Base-by-base conservation (phyloP, 495 filamentous ascomycete genomes). In the Glonium stellatum region DNA sequence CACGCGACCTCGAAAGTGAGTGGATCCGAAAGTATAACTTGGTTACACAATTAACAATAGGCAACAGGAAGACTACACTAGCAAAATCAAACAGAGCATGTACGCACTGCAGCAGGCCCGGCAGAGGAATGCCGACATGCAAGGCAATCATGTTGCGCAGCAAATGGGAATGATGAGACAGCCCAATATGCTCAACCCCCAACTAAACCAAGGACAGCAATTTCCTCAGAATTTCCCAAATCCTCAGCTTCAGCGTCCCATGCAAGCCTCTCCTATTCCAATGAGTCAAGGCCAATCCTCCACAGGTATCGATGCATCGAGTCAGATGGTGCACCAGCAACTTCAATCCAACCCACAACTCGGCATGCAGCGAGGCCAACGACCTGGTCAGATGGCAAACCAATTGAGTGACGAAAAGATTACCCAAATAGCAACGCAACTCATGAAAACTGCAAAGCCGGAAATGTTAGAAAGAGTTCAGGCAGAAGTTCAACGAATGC, bases 221-320 rank as follows among this genome's bases (percentile, higher is more conserved):
- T 63, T 74, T 21, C 71, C 69, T 23, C 67, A 69, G 12, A 72
- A 65, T 25, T 82, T 83, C 53, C 73, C 77, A 6, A 67, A 67
- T 27, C 77, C 76, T 13, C 82, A 82, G 47, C 72, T 84, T 64
- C 80, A 78, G 55, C 76, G 73, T 9, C 77, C 63, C 34, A 76
- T 84, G 73, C 80, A 82, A 64, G 55, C 78, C 0, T 81, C 80
- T 8, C 77, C 77, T 2, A 73, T 82, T 39, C 71, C 77, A 54
- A 75, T 75, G 48, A 72, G 71, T 25, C 73, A 76, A 70, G 27
- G 53, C 36, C 49, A 54, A 21, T 63, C 63, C 1, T 61, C 61
- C 65, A 36, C 77, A 76, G 75, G 73, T 19, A 78, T 78, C 70
- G 77, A 75, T 52, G 71, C 74, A 21, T 68, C 72, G 59, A 78